Evolutionary conservation across 345 rosid species (phyloP).

Genomic region (Salix purpurea): DNA sequence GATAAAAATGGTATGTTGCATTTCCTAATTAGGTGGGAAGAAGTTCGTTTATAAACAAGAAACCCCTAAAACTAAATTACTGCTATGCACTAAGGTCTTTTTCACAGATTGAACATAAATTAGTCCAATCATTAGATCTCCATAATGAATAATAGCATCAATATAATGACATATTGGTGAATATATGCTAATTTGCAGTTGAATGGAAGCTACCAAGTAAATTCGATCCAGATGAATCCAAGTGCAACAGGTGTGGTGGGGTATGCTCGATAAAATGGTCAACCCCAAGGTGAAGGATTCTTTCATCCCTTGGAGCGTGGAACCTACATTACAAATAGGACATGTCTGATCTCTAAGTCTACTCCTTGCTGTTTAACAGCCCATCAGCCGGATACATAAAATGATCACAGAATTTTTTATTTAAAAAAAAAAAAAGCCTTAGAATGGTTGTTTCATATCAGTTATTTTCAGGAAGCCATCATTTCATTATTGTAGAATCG

Average conservation of each 20-base stretch:
- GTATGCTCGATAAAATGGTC: slow-evolving; percentile 49
- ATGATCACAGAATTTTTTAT: not conserved
- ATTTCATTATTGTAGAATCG: not conserved
- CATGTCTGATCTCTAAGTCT: slow-evolving; percentile 13
- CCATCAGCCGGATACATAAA: not conserved
- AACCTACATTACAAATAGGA: slow-evolving; percentile 94
- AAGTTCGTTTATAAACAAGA: not conserved
- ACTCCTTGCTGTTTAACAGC: not conserved
- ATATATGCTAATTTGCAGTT: slow-evolving; percentile 36
- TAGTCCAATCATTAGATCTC: not conserved
- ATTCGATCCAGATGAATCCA: slow-evolving; percentile 58
- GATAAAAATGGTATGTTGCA: slow-evolving; percentile 59
- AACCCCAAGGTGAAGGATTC: slow-evolving; percentile 53
- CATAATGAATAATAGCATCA: not conserved
- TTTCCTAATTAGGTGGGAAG: not conserved
- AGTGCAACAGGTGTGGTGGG: slow-evolving; percentile 47
- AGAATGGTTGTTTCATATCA: not conserved
- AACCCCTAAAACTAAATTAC: not conserved
- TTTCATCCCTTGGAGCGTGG: slow-evolving; percentile 76
- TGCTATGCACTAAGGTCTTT: not conserved
- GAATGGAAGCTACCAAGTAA: slow-evolving; percentile 81
- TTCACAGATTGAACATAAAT: not conserved
- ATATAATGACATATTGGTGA: not conserved
- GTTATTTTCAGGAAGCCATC: not conserved
- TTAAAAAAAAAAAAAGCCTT: no score